Evolutionary conservation across 2,329 filamentous ascomycete genomes (phyloP), one percentile per base, ranked within the genome.

Genomic region (Verticillium alfalfae): DNA sequence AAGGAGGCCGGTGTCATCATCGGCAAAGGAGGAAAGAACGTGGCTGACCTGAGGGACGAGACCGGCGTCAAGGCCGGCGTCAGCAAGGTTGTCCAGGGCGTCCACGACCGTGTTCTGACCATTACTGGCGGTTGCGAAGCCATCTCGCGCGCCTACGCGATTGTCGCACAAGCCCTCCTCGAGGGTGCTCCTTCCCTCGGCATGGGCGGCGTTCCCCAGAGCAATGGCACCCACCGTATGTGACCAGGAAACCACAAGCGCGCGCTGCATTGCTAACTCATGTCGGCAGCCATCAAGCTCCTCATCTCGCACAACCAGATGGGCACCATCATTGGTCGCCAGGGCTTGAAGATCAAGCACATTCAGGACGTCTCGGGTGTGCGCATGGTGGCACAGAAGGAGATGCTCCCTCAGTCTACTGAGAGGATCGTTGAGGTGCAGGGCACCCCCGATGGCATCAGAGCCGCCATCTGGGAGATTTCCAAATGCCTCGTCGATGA

Each of bases 241-340:
- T 84, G 61, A 56, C 58, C 31, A 5, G 54, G 56, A n/a, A n/a
- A 18, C 63, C 9, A 26, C 31, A 10, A 34, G 18, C 15, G 8
- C 15, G 8, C 34, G 18, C 45, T 54, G 41, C 58, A 60, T 61
- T 59, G 68, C 73, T 76, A 67, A 74, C 62, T 22, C 13, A 34
- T 7, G 34, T 41, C 18, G 49, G 60, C 26, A 99, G 95, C 95
- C 64, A 91, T 99, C 76, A 97, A 97, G 73, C 88, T 99, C 37
- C 89, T 99, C 74, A 98, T 99, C 77, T 99, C 95, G 38, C 94
- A 99, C 82, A 98, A 98, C 77, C 95, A 99, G 79, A 99, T 99
- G 95, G 95, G 95, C 65, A 99, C 95, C 71, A 97, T 99, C 79
- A 99, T 99, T 73, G 95, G 95, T 70, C 88, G 93, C 67, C 91